phyloP scores from a whole-genome alignment of 768 basidiomycete species.

The Tremella fuciformis region DNA sequence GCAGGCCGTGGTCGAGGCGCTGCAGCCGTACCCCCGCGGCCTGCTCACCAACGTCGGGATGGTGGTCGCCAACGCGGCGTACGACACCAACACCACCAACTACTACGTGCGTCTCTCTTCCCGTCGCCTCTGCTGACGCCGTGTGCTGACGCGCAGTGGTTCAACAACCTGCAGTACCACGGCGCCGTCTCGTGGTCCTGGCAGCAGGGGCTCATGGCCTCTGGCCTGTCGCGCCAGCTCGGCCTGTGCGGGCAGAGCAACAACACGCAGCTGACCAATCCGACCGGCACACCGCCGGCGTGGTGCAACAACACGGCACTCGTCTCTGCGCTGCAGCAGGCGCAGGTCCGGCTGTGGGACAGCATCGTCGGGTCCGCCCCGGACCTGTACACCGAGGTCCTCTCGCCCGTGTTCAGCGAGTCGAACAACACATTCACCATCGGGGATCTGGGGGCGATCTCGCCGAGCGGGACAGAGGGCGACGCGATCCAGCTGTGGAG shows the following conservation, averaged over 20 bases:
- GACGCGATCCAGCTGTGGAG: conserved; percentile 55
- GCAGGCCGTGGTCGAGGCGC: conserved; percentile 53
- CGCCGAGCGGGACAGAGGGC: conserved; percentile 55
- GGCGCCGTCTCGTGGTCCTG: conserved; percentile 51
- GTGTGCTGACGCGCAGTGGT: conserved; percentile 49
- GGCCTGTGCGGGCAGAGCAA: conserved; percentile 50
- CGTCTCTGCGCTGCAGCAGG: conserved; percentile 50
- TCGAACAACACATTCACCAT: conserved; percentile 53
- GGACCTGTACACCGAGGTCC: conserved; percentile 56
- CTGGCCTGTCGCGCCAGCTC: conserved; percentile 54
- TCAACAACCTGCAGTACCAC: conserved; percentile 23
- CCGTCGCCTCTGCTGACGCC: conserved; percentile 39
- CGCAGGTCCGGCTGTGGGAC: conserved; percentile 54
- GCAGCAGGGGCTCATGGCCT: conserved; percentile 57
- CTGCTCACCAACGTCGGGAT: conserved; percentile 57
- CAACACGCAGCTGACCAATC: conserved; percentile 25
- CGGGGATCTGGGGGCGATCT: conserved; percentile 54
- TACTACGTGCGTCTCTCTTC: conserved; percentile 14
- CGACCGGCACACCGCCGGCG: conserved; percentile 35
- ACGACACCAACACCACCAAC: conserved; percentile 55
- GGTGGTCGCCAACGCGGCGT: conserved; percentile 57
- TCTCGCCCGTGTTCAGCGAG: conserved; percentile 53
- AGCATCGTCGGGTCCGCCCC: conserved; percentile 52
- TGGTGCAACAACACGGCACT: conserved; percentile 54
- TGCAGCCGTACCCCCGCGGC: conserved; percentile 57